phyloP scores from a whole-genome alignment of 1,284 basidiomycete species.

The Austroboletus novae-zelandiae region DNA sequence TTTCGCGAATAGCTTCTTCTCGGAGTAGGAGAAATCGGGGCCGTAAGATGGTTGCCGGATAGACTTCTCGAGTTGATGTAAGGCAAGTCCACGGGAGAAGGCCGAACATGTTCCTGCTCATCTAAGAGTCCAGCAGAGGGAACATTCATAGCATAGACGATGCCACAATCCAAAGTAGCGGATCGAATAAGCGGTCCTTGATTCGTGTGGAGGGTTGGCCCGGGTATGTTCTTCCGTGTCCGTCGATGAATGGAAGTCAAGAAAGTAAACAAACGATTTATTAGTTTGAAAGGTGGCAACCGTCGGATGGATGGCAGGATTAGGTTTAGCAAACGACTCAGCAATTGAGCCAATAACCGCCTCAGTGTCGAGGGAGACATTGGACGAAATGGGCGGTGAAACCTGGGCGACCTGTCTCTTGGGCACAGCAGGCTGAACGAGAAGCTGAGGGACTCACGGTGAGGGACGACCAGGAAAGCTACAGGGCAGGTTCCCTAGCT shows the following conservation, averaged over 20 bases:
- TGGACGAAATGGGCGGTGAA: background rate
- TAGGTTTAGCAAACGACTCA: conserved; percentile 10
- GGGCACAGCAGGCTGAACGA: background rate
- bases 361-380: background rate
- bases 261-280: conserved; percentile 9
- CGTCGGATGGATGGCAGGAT: conserved; percentile 1
- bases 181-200: background rate
- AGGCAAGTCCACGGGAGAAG: conserved; percentile 18
- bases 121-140: conserved; percentile 7
- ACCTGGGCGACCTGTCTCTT: background rate
- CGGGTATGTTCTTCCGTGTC: background rate
- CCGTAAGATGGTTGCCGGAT: conserved; percentile 29
- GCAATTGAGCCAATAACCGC: conserved; percentile 4
- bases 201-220: background rate
- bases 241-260: conserved; percentile 4
- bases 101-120: background rate
- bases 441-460: background rate
- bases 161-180: background rate
- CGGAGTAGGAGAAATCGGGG: conserved; percentile 13
- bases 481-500: too few species aligned
- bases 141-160: conserved; percentile 18
- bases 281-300: background rate
- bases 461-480: too few species aligned
- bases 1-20: conserved; percentile 14
- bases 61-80: conserved; percentile 11